phyloP scores from a whole-genome alignment of 345 rosid species.

The Heritiera fomes region DNA sequence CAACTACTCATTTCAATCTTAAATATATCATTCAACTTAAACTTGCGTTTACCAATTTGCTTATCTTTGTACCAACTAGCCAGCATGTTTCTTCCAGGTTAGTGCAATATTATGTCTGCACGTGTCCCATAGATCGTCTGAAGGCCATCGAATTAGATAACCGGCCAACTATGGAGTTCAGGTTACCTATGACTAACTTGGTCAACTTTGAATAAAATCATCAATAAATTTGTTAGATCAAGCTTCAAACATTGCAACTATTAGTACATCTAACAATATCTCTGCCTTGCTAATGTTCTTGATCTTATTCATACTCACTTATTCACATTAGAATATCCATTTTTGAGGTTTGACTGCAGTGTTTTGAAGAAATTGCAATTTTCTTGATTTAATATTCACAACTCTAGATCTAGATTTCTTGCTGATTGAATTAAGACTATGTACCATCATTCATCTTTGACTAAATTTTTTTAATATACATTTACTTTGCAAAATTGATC shows the following conservation, averaged over 20 bases:
- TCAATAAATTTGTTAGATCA: conserved; percentile 2
- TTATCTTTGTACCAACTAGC: conserved; percentile 18
- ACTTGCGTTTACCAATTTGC: background rate
- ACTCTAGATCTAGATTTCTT: background rate
- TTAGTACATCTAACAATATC: background rate
- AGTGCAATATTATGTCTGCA: background rate
- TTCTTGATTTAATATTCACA: background rate
- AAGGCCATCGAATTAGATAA: conserved; percentile 6
- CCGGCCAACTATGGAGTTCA: background rate
- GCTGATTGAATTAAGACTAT: background rate
- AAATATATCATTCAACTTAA: background rate
- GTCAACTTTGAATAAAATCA: conserved; percentile 16
- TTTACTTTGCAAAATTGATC: background rate
- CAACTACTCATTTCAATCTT: conserved; percentile 9
- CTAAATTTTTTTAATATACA: background rate
- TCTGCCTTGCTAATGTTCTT: background rate
- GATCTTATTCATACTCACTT: background rate
- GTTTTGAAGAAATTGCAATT: background rate
- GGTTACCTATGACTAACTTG: background rate
- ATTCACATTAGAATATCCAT: background rate
- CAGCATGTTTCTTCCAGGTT: conserved; percentile 7
- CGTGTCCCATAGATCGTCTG: conserved; percentile 14
- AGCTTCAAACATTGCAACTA: conserved; percentile 5
- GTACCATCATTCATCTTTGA: background rate
- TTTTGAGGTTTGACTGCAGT: background rate